phyloP scores from a whole-genome alignment of 192 early-diverging fungal species.

The Backusella tuberculispora region DNA sequence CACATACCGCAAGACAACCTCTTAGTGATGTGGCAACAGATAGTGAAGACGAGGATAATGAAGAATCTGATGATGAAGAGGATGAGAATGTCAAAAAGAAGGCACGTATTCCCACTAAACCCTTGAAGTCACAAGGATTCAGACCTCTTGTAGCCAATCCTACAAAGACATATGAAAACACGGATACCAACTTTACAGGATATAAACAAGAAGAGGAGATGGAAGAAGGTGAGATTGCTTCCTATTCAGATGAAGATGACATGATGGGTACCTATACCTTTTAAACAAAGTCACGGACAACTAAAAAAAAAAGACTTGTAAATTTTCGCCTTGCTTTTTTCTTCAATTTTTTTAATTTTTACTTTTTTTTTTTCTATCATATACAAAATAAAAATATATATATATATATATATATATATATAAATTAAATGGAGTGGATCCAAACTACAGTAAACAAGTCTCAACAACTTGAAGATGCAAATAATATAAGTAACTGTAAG shows the following conservation, averaged over 20 bases:
- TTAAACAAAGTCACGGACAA: background rate
- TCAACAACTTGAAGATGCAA: background rate
- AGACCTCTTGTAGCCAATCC: background rate
- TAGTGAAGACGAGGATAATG: conserved; percentile 5
- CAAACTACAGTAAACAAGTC: background rate
- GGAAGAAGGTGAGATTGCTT: conserved; percentile 20
- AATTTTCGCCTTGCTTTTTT: background rate
- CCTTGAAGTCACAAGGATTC: conserved; percentile 7
- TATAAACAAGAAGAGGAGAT: conserved; percentile 17
- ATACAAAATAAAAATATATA: background rate
- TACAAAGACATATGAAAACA: background rate
- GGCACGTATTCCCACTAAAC: conserved; percentile 11
- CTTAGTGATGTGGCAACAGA: conserved; percentile 19
- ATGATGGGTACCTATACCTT: conserved; percentile 9
- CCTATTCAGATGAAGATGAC: conserved; percentile 18
- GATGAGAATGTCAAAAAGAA: conserved; percentile 3
- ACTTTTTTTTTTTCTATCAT: background rate
- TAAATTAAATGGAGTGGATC: background rate
- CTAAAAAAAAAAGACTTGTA: background rate
- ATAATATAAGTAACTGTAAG: background rate
- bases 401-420: background rate
- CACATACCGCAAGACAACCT: background rate
- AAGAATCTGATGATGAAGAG: background rate
- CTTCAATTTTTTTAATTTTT: background rate
- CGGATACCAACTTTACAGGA: conserved; percentile 8